Percentiles rank a stretch among this genome's conserved stretches.
Conservation (phyloP, 495 filamentous ascomycete genomes). For the Daldinia decipiens region DNA sequence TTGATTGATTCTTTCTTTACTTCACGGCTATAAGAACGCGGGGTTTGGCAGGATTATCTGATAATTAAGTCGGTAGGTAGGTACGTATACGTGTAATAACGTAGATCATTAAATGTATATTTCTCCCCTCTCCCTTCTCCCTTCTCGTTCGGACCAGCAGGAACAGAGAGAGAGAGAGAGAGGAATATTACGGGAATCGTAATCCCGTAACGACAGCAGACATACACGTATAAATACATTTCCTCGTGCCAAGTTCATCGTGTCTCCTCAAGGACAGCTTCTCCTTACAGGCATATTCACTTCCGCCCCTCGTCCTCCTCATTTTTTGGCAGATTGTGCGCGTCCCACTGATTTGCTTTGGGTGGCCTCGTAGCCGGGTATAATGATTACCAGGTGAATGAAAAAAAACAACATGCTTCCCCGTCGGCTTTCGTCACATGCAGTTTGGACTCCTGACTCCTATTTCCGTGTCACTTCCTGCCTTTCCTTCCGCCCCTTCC, state of each 20-base stretch:
- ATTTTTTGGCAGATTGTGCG: conserved; percentile 2
- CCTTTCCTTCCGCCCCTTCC: neutral
- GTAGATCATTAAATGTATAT: conserved; percentile 28
- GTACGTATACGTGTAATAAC: conserved; percentile 29
- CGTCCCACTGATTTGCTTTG: neutral
- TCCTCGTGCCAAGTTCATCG: conserved; percentile 19
- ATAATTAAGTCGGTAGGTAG: conserved; percentile 1
- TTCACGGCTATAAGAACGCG: neutral
- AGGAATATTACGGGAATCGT: conserved; percentile 19
- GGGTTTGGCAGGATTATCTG: neutral
- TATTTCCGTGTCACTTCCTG: neutral
- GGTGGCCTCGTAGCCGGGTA: conserved; percentile 15
- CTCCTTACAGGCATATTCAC: neutral
- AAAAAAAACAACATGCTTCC: neutral
- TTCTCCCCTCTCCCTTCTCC: conserved; percentile 1
- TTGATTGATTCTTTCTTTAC: neutral
- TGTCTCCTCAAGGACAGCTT: neutral
- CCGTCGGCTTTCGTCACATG: neutral
- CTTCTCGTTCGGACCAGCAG: neutral
- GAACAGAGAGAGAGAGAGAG: neutral
- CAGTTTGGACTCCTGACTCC: conserved; percentile 6
- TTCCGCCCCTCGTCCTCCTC: neutral
- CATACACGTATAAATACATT: conserved; percentile 30
- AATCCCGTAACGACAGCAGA: conserved; percentile 13
- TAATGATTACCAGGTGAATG: neutral